Conservation (phyloP, 257 asterid species). For the Ocimum tenuiflorum region DNA sequence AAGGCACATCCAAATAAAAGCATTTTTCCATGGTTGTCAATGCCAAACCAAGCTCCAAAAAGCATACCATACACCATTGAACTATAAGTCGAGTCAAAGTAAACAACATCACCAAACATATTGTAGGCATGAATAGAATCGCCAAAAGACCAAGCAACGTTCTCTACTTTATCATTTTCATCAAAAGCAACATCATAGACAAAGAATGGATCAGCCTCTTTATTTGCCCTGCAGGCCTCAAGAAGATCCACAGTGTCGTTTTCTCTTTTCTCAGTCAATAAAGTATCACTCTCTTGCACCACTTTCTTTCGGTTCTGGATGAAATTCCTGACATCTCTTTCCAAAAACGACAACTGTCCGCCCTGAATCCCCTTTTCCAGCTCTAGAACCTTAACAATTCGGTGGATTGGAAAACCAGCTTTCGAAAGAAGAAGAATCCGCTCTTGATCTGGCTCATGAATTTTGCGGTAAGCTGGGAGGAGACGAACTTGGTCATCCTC, state of each 20-base stretch:
- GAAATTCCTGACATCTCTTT: constrained; percentile 69
- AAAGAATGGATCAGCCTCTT: constrained; percentile 52
- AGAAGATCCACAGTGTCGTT: constrained; percentile 49
- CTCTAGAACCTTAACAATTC: constrained; percentile 60
- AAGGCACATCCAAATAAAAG: constrained; percentile 53
- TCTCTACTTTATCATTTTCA: constrained; percentile 55
- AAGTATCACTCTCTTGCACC: constrained; percentile 50
- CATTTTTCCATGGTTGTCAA: constrained; percentile 51
- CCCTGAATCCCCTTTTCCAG: constrained; percentile 57
- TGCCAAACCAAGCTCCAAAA: constrained; percentile 62
- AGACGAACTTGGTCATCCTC: constrained; percentile 66
- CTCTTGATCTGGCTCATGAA: constrained; percentile 62
- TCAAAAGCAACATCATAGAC: constrained; percentile 44
- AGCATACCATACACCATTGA: constrained; percentile 40
- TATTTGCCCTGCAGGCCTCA: constrained; percentile 44
- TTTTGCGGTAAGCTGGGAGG: constrained; percentile 68
- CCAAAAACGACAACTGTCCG: constrained; percentile 51
- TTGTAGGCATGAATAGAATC: constrained; percentile 46
- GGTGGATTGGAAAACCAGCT: constrained; percentile 61
- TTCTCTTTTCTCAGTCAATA: constrained; percentile 53
- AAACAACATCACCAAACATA: constrained; percentile 55
- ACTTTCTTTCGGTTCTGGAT: constrained; percentile 53
- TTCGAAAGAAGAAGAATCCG: constrained; percentile 52
- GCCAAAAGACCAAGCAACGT: constrained; percentile 59
- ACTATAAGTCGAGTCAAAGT: constrained; percentile 51